Base-by-base conservation (phyloP, 2,329 filamentous ascomycete species). In the Trichoderma atroviride region DNA sequence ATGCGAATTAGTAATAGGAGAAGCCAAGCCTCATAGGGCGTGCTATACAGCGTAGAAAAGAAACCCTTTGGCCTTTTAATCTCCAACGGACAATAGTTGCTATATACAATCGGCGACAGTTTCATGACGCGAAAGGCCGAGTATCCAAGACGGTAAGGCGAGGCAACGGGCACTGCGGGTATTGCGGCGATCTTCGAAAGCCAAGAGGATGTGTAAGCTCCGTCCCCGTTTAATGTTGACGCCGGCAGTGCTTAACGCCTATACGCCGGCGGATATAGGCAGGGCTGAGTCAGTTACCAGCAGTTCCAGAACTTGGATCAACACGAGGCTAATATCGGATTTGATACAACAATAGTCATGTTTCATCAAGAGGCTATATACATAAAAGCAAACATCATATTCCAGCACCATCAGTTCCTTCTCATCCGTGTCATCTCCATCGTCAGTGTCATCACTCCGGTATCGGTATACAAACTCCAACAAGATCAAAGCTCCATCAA, bases 111-210 rank as follows among this genome's bases (percentile, higher is more conserved):
- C 40, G 40, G 47, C 47, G 47, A 50, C 47, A 50, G 47, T 13
- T 24, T 10, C 2, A 50, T n/a, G 9, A n/a, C 47, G 47, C 22
- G 47, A 24, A 47, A 13, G 22, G 47, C 47, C 47, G 47, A 50
- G 47, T 4, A 13, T 22, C n/a, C 11, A 5, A 22, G 22, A 31
- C 29, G 35, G 37, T 14, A n/a, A n/a, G 1, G 60, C 43, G 33
- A 55, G 33, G 33, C n/a, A 10, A 16, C 52, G 62, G 62, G 11
- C 43, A 33, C 33, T 37, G 62, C 62, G 62, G 62, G 52, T 57
- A 31, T 31, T 65, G 62, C 52, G 62, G 63, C 19, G 29, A 52
- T n/a, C 37, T 40, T 66, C 63, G 37, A 37, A 29, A 55, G 9
- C 19, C 22, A 53, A 16, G 50, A 10, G 5, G 13, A 29, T 27